Conservation (phyloP, 176 grass and related monocot genomes). For the Panicum miliaceum region DNA sequence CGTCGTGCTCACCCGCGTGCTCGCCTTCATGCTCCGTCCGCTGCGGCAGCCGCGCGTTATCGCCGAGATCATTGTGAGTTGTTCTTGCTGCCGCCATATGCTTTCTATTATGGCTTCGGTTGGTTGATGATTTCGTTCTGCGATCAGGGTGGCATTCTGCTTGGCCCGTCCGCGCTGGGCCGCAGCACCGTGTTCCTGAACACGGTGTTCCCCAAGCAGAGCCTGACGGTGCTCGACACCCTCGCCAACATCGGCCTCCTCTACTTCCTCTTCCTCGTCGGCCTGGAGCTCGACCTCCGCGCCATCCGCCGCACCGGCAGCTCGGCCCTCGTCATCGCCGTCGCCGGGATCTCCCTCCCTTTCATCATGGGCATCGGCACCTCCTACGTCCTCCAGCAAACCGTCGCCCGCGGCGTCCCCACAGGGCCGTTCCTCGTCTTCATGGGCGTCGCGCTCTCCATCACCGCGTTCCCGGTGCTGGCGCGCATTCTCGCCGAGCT, state of each 20-base stretch:
- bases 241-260: conserved; percentile 73
- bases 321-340: conserved; percentile 54
- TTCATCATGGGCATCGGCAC: conserved; percentile 67
- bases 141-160: conserved; percentile 67
- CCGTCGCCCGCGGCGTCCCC: conserved; percentile 34
- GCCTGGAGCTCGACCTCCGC: conserved; percentile 63
- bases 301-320: conserved; percentile 60
- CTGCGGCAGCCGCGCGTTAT: conserved; percentile 69
- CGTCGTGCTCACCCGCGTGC: conserved; percentile 53
- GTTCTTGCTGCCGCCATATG: not conserved
- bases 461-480: conserved; percentile 69
- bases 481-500: conserved; percentile 73
- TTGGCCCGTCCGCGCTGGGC: conserved; percentile 65
- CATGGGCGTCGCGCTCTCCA: conserved; percentile 79
- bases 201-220: conserved; percentile 65
- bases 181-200: conserved; percentile 51
- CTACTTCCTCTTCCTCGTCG: conserved; percentile 79
- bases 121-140: not conserved
- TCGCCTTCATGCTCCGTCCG: conserved; percentile 63
- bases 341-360: conserved; percentile 63
- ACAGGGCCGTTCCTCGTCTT: conserved; percentile 64
- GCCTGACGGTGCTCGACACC: conserved; percentile 70
- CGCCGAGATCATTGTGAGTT: conserved; percentile 70
- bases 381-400: conserved; percentile 51
- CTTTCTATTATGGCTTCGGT: not conserved